Base-by-base conservation (phyloP, 2,329 filamentous ascomycete species). In the Lecanicillium sp. region DNA sequence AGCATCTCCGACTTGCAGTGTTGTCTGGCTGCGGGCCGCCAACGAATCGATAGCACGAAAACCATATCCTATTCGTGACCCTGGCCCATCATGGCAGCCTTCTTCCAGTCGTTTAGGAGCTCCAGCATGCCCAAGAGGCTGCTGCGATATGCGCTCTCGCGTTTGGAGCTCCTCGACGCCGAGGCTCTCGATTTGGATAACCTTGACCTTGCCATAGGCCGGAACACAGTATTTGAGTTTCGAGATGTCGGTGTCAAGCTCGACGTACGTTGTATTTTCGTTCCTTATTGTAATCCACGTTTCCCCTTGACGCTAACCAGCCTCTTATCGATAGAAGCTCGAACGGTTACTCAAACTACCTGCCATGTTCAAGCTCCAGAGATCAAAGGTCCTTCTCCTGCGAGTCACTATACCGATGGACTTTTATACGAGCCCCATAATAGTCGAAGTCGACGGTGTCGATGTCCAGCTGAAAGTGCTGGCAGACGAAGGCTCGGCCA, bases 61-160 rank as follows among this genome's bases (percentile, higher is more conserved):
- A 6, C 6, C 22, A 25, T 6, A 11, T 6, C 6, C 22, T 7
- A 11, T 25, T 6, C 6, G 11, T 25, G 22, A 25, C 7, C 22
- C 13, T 7, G 7, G 14, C 37, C 44, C 57, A 59, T 44, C 60
- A 88, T 89, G 84, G 79, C 81, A 39, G 80, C 74, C 57, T 79
- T 86, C 57, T 75, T 92, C 54, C 81, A 71, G 61, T 72, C 70
- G 42, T 77, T 79, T 53, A 64, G 69, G 52, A 70, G 64, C 58
- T 77, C 87, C 46, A 85, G 78, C 50, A 87, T 94, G 70, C 86
- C 89, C 65, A 94, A 92, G 73, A 81, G 84, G 60, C 73, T 97
- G 52, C 74, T 97, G 48, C 82, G 87, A 49, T 95, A 92, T 67
- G 87, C 82, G 36, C 69, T 98, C 30, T 83, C 84, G 17, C 80